These are phyloP conservation scores for Candida pseudocylindracea DNA, from an alignment of 1,139 yeast genomes.

Conservation along the genomic window DNA sequence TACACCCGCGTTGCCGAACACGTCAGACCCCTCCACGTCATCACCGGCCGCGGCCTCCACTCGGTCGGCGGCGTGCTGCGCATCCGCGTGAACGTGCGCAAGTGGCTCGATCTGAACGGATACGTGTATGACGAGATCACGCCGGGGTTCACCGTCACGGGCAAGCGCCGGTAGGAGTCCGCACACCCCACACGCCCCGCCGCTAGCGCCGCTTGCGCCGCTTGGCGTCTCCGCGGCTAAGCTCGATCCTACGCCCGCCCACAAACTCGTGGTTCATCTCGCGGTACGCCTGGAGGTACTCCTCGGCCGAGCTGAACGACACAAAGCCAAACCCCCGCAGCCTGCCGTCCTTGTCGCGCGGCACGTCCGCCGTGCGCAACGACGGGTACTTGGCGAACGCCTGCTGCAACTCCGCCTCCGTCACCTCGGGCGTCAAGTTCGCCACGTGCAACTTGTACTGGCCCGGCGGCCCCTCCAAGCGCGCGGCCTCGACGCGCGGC, in stretches of 20 bases:
- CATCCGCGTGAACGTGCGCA: too few species aligned
- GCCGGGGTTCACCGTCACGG: too few species aligned
- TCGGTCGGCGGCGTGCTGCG: too few species aligned
- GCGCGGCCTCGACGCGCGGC: conserved; percentile 1
- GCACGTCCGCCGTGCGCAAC: conserved; percentile 32
- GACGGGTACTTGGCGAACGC: conserved; percentile 30
- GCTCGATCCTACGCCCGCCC: conserved; percentile 51
- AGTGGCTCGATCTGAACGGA: too few species aligned
- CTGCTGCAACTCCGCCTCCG: conserved; percentile 23
- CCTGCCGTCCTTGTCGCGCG: conserved; percentile 21
- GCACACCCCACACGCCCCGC: too few species aligned
- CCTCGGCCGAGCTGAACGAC: conserved; percentile 37
- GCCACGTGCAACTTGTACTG: conserved; percentile 61
- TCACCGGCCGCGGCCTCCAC: too few species aligned
- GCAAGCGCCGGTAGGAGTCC: too few species aligned
- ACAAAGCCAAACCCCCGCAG: conserved; percentile 56
- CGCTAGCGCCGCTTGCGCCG: too few species aligned
- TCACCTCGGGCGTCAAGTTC: conserved; percentile 47
- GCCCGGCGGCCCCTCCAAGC: conserved; percentile 38
- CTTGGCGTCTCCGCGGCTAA: conserved; percentile 39
- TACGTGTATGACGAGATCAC: too few species aligned
- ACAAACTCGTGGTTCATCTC: conserved; percentile 60
- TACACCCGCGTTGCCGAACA: too few species aligned
- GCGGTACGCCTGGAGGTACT: conserved; percentile 45
- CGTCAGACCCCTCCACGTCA: too few species aligned